These are phyloP conservation scores for Gracilariopsis chorda DNA, from an alignment of 23 red algal genomes.

Conservation along the genomic window DNA sequence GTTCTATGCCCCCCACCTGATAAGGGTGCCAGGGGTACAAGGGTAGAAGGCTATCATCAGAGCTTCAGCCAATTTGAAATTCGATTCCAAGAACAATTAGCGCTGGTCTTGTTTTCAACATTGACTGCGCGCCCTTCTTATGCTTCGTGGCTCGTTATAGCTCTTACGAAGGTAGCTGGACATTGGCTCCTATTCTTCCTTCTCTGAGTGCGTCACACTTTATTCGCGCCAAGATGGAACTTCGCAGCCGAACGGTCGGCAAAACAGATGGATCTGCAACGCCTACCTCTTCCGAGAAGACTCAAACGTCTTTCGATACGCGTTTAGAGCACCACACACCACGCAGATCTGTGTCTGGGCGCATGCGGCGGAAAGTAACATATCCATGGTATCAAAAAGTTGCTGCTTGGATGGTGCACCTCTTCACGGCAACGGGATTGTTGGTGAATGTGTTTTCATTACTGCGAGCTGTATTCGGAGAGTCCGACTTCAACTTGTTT, in stretches of 20 bases:
- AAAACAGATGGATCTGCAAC: neutral
- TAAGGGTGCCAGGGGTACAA: no score
- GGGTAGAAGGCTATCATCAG: no score
- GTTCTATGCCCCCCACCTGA: no score
- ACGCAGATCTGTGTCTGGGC: neutral
- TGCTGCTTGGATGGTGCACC: conserved; percentile 60
- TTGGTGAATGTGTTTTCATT: conserved; percentile 42
- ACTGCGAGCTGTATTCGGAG: conserved; percentile 21
- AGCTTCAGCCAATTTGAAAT: no score
- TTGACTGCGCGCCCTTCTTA: no score
- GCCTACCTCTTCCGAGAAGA: neutral
- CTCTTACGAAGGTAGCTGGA: no score
- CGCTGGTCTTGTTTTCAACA: no score
- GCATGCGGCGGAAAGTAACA: neutral
- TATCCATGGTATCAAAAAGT: conserved; percentile 13
- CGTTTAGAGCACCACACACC: neutral
- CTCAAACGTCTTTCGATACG: neutral
- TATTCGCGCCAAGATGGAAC: no score
- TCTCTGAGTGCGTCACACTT: no score
- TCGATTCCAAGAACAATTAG: no score
- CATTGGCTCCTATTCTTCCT: no score
- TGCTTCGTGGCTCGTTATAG: no score
- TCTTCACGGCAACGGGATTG: conserved; percentile 59
- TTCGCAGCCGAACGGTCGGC: neutral
- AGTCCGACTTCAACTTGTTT: conserved; percentile 45